Percentiles rank a stretch among this genome's conserved stretches.
Evolutionary conservation across 1,284 basidiomycete genomes (phyloP).

Genomic region (Ceratobasidium sp.): DNA sequence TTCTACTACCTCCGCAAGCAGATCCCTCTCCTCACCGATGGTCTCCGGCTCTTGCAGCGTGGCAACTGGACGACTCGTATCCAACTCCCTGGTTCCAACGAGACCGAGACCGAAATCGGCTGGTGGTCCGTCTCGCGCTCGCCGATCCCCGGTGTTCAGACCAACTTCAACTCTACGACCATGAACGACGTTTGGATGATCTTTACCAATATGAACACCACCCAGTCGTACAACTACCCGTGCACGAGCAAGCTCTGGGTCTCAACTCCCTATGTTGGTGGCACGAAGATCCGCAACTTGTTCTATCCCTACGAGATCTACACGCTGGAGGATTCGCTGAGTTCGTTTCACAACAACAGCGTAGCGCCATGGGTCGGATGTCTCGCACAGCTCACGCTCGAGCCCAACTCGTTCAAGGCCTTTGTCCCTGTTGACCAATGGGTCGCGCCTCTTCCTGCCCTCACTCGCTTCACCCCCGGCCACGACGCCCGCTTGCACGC

Average conservation of each 20-base stretch:
- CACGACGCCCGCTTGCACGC: constrained; percentile 80
- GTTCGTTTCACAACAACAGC: constrained; percentile 67
- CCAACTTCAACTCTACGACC: constrained; percentile 63
- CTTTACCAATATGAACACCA: constrained; percentile 84
- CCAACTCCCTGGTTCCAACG: constrained; percentile 83
- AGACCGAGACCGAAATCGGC: constrained; percentile 82
- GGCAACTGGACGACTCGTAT: constrained; percentile 86
- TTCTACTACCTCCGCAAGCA: constrained; percentile 74
- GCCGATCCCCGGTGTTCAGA: constrained; percentile 67
- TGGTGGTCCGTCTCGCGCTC: constrained; percentile 82
- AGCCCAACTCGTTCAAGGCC: constrained; percentile 82
- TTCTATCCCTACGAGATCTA: constrained; percentile 86
- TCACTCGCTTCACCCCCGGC: constrained; percentile 83
- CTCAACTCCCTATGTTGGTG: constrained; percentile 75
- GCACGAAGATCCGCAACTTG: constrained; percentile 74
- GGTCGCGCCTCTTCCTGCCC: constrained; percentile 72
- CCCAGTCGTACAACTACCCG: constrained; percentile 69
- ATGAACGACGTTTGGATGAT: constrained; percentile 81
- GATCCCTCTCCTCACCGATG: constrained; percentile 84
- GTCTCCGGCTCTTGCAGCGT: constrained; percentile 78
- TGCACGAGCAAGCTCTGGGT: constrained; percentile 74
- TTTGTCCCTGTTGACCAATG: constrained; percentile 76
- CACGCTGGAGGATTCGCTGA: constrained; percentile 69
- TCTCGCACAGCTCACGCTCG: constrained; percentile 70
- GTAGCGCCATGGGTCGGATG: constrained; percentile 78